Evolutionary conservation across 331 rosid species (phyloP), one percentile per base, ranked within the genome.

Genomic region (Telfairia occidentalis): DNA sequence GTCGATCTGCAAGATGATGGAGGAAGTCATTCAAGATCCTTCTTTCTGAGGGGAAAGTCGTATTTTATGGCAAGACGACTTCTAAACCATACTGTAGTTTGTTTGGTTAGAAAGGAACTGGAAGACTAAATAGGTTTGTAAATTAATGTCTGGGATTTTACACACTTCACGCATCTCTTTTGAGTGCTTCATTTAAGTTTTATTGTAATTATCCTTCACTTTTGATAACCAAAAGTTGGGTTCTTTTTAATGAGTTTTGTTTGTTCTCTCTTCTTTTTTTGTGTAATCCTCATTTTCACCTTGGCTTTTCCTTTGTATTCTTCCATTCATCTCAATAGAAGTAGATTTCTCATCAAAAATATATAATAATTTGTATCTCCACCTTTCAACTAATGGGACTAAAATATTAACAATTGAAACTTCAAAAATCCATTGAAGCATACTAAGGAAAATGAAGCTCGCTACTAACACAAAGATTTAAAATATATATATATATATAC

Each of bases 401-500:
- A 28, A 2, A n/a, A 11, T 45, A 43, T 69, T 13, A 69, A 69
- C 32, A 23, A 66, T 66, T 11, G 19, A 37, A 66, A 40, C 57
- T 45, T 24, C 55, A 2, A 69, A 21, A 24, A 43, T 45, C 18
- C 57, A 43, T 23, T 12, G 10, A 40, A 23, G 73, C 53, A 66
- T 40, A 66, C 3, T 13, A 26, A 24, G 24, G 24, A 40, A 42
- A 24, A 69, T 69, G 42, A 24, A 26, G 40, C 26, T 70, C 29
- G 28, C 28, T 3, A 28, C 4, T 23, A 32, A 58, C 42, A 34
- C n/a, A n/a, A n/a, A n/a, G n/a, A n/a, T n/a, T n/a, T n/a, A 28
- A 19, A 23, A 55, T 11, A 24, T 7, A 73, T 34, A 9, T 16
- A 37, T 13, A 54, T n/a, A 16, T 54, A 54, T 78, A 81, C 97